phyloP scores from a whole-genome alignment of 140 eudicot species.

The Cichorium intybus region DNA sequence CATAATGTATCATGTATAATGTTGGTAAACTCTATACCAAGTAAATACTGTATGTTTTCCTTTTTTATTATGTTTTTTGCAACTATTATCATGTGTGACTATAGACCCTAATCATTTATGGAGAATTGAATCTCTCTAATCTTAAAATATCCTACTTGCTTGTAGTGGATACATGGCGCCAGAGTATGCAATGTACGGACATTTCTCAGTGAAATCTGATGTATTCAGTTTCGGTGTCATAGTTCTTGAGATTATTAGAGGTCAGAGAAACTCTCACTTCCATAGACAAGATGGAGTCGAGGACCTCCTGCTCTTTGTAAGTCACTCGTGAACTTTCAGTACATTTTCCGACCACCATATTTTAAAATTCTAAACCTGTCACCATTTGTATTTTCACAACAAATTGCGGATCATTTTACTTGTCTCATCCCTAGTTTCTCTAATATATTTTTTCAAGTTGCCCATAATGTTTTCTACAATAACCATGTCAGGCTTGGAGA shows the following conservation, averaged over 20 bases:
- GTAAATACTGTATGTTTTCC: no score
- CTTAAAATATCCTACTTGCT: not conserved
- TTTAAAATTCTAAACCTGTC: no score
- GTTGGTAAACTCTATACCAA: no score
- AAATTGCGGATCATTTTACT: no score
- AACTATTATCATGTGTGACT: no score
- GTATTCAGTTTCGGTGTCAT: slow-evolving; percentile 54
- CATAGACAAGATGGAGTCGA: slow-evolving; percentile 20
- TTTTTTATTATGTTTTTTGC: not conserved
- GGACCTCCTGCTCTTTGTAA: slow-evolving; percentile 37
- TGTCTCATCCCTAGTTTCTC: no score
- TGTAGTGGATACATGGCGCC: slow-evolving; percentile 56
- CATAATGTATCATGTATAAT: no score
- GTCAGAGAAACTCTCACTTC: slow-evolving; percentile 34
- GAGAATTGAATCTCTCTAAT: slow-evolving; percentile 4
- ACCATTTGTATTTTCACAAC: no score
- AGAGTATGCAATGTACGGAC: slow-evolving; percentile 51
- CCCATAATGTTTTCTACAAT: no score
- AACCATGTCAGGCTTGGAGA: slow-evolving; percentile 51
- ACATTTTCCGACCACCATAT: not conserved
- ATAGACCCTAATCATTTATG: no score
- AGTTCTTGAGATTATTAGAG: slow-evolving; percentile 43
- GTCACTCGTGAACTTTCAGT: not conserved
- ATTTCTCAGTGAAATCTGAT: slow-evolving; percentile 44
- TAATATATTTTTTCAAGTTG: no score